Base-by-base conservation (phyloP, 176 grass and related monocot genomes). In the Alopecurus myosuroides region DNA sequence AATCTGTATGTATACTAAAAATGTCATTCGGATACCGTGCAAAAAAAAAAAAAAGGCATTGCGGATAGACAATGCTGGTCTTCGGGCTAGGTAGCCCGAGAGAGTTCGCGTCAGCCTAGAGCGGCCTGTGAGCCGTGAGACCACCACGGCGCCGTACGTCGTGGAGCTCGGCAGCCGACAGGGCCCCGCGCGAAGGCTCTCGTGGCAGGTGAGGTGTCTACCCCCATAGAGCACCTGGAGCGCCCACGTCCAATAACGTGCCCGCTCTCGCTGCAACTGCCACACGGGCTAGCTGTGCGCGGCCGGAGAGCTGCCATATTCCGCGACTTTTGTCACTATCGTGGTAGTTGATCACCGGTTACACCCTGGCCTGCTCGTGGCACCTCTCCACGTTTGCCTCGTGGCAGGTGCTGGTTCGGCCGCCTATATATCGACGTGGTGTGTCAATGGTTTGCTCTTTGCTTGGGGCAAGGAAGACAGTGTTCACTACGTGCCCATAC, bases 151-250 rank as follows among this genome's bases (percentile, higher is more conserved):
- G 69, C 26, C 44, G 22, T 37, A 52, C 81, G 71, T 70, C 73
- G 78, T 40, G 71, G 70, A 76, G 77, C 5, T 89, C 60, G 61
- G 70, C 51, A 50, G 71, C 55, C 77, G 69, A 30, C 55, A 44
- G 67, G 0, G 8, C 42, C 35, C 31, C 62, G 20, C 10, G 18
- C 9, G 84, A 86, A 86, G 73, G 62, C 88, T 82, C 84, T 90
- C 88, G 79, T 82, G 88, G 84, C 84, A 82, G 73, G 73, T 79
- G 56, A 83, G 57, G 79, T 86, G 79, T 67, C 73, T 23, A 10
- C 23, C 5, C 11, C 39, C 40, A 11, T 8, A 70, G 50, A 34
- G 44, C 88, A 83, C 88, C 88, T 90, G 88, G 84, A 67, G 46
- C 37, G 2, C 7, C 45, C 29, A 3, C 45, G 52, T 36, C 88